phyloP scores from a whole-genome alignment of 2,329 filamentous ascomycete genomes.

The Torrubiellomyces zombiae region DNA sequence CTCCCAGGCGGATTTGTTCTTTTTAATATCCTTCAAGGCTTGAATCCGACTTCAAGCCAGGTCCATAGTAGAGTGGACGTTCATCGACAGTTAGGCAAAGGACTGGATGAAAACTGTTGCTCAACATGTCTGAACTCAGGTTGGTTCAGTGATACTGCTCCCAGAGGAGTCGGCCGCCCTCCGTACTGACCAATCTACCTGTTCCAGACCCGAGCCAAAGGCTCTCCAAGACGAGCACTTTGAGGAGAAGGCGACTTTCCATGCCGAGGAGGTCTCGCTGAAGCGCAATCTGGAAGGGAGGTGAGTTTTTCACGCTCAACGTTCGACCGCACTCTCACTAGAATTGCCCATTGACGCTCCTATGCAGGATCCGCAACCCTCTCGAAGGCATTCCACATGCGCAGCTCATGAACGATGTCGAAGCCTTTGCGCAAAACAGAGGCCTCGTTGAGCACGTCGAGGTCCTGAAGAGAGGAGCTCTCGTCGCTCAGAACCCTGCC shows the following conservation, averaged over 20 bases:
- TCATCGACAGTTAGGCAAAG: too few species aligned
- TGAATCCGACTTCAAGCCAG: too few species aligned
- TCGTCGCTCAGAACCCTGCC: constrained; percentile 40
- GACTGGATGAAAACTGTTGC: too few species aligned
- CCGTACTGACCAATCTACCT: constrained; percentile 1
- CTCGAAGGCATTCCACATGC: constrained; percentile 31
- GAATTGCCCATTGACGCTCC: neutral
- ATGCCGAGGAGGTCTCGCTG: constrained; percentile 18
- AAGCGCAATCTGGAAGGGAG: constrained; percentile 24
- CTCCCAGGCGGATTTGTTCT: too few species aligned
- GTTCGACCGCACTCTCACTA: neutral
- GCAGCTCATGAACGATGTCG: constrained; percentile 40
- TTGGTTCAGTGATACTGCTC: too few species aligned
- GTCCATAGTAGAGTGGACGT: too few species aligned
- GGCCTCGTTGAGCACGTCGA: constrained; percentile 40
- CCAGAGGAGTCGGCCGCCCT: too few species aligned
- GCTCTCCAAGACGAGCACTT: constrained; percentile 5
- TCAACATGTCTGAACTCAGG: too few species aligned
- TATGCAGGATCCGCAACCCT: constrained; percentile 27
- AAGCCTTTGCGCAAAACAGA: constrained; percentile 39
- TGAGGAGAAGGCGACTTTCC: constrained; percentile 12
- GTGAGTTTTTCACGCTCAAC: constrained; percentile 18
- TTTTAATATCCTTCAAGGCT: too few species aligned
- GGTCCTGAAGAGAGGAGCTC: constrained; percentile 38
- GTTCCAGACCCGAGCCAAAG: constrained; percentile 6